Conservation (phyloP, 768 basidiomycete species). For the Pleurotus platypus region DNA sequence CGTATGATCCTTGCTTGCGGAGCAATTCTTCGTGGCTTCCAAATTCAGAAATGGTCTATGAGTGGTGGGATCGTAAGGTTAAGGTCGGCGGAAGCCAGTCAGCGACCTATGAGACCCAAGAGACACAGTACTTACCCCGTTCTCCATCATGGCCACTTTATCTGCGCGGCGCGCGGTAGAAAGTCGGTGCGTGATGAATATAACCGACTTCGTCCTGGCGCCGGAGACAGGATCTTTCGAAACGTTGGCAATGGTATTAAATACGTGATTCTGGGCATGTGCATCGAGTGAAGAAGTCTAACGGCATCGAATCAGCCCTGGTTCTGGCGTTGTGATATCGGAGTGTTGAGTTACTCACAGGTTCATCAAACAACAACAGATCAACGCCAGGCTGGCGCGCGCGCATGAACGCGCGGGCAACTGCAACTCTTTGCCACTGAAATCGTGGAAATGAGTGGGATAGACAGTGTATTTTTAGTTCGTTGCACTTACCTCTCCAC, state of each 20-base stretch:
- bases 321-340: background rate
- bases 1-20: constrained; percentile 56
- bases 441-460: background rate
- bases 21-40: constrained; percentile 71
- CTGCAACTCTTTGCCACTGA: constrained; percentile 85
- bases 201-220: constrained; percentile 62
- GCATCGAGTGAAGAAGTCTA: constrained; percentile 81
- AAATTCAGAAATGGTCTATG: constrained; percentile 70
- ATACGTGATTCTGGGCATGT: constrained; percentile 75
- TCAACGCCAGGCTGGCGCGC: constrained; percentile 73
- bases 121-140: constrained; percentile 42
- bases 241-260: constrained; percentile 68
- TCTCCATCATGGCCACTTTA: constrained; percentile 85
- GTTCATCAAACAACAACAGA: constrained; percentile 82
- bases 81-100: constrained; percentile 1
- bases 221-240: constrained; percentile 52
- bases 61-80: background rate
- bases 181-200: constrained; percentile 83
- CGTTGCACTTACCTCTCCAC: constrained; percentile 65
- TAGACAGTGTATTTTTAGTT: too few species aligned
- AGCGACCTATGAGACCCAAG: constrained; percentile 6
- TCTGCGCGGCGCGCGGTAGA: constrained; percentile 80
- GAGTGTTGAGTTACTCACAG: constrained; percentile 42
- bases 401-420: constrained; percentile 86
- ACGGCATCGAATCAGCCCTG: background rate